Evolutionary conservation across 23 red algal species (phyloP).

Genomic region (Pyropia yezoensis): DNA sequence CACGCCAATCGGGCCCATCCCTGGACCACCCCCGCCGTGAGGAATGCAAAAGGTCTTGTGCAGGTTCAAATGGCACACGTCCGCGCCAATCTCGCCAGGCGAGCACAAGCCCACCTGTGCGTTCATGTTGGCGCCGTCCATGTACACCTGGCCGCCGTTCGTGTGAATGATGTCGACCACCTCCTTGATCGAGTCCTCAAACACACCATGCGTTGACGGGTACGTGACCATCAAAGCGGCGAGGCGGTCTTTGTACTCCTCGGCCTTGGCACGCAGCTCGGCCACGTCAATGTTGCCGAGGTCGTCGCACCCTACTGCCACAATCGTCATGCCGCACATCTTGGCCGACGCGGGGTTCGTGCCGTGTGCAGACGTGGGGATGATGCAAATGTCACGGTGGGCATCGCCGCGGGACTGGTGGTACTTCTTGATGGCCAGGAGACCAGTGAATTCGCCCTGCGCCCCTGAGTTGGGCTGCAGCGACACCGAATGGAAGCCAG

Average conservation of each 20-base stretch:
- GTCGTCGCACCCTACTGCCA: conserved; percentile 74
- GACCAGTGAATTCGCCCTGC: conserved; percentile 91
- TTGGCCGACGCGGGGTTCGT: conserved; percentile 91
- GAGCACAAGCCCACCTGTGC: conserved; percentile 94
- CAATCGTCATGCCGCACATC: conserved; percentile 94
- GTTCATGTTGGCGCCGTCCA: conserved; percentile 99
- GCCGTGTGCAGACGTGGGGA: conserved; percentile 90
- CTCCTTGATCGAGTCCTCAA: conserved; percentile 94
- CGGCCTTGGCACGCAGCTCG: conserved; percentile 87
- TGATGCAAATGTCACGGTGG: conserved; percentile 94
- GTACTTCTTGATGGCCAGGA: conserved; percentile 84
- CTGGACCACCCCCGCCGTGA: conserved; percentile 95
- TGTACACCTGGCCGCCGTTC: conserved; percentile 98
- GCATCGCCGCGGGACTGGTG: conserved; percentile 78
- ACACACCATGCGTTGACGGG: conserved; percentile 97
- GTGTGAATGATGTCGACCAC: conserved; percentile 81
- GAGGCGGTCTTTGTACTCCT: conserved; percentile 84
- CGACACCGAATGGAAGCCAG: conserved; percentile 79
- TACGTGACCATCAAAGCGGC: conserved; percentile 97
- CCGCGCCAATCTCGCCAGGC: conserved; percentile 94
- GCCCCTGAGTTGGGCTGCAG: conserved; percentile 98
- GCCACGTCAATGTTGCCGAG: conserved; percentile 86
- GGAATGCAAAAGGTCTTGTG: conserved; percentile 99
- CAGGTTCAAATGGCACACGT: conserved; percentile 98
- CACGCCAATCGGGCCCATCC: conserved; percentile 97